Percentiles rank a stretch among this genome's conserved stretches.
Evolutionary conservation across 352 stramenopile genomes (phyloP).

Genomic region (Pseudoperonospora humuli): DNA sequence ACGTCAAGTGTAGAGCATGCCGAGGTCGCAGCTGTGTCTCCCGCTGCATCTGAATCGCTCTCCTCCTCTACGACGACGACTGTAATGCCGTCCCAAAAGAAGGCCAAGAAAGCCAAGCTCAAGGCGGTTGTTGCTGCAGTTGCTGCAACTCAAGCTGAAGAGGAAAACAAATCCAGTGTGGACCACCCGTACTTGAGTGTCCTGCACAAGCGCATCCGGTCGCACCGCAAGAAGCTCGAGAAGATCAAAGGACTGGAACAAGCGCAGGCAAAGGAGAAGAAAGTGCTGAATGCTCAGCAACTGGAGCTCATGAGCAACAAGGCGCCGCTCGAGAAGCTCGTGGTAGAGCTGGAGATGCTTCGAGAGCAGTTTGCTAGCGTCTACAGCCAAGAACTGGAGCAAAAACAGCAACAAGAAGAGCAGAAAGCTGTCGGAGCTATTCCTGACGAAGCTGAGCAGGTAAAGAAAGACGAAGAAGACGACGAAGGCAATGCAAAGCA

Average conservation of each 20-base stretch:
- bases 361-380: slow-evolving; percentile 73
- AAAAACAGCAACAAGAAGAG: slow-evolving; percentile 24
- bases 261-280: slow-evolving; percentile 36
- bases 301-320: slow-evolving; percentile 61
- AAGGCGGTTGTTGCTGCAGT: slow-evolving; percentile 15
- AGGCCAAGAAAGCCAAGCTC: slow-evolving; percentile 17
- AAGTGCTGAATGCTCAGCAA: slow-evolving; percentile 73
- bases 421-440: slow-evolving; percentile 3
- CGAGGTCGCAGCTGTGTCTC: slow-evolving; percentile 1
- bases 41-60: not conserved
- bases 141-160: slow-evolving; percentile 20
- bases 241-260: slow-evolving; percentile 68
- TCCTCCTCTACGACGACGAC: slow-evolving; percentile 4
- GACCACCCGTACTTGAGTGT: slow-evolving; percentile 79
- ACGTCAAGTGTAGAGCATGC: slow-evolving; percentile 10
- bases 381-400: slow-evolving; percentile 37
- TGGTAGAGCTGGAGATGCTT: slow-evolving; percentile 63
- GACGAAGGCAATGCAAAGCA: slow-evolving; percentile 1
- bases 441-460: slow-evolving; percentile 1
- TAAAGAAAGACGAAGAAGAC: slow-evolving; percentile 8
- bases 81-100: slow-evolving; percentile 6
- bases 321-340: slow-evolving; percentile 62
- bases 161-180: slow-evolving; percentile 30
- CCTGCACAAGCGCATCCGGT: slow-evolving; percentile 73
- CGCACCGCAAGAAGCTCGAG: slow-evolving; percentile 82